Conservation (phyloP, 208 protist genomes). For the Angomonas deanei region DNA sequence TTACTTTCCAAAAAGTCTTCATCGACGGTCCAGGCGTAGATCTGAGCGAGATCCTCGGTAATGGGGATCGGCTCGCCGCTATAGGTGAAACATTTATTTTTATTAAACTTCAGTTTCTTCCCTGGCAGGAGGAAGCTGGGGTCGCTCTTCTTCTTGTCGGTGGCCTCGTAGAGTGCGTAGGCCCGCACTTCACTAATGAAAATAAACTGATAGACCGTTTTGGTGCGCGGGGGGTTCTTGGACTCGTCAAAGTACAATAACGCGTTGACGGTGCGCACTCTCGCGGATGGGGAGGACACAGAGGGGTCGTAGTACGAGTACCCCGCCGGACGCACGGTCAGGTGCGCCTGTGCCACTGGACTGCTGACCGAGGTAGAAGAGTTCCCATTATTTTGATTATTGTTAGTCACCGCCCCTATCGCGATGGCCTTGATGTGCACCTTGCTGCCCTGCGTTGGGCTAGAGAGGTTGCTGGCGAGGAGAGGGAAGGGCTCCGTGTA, state of each 20-base stretch:
- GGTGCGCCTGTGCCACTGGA: constrained; percentile 28
- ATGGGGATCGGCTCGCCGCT: constrained; percentile 41
- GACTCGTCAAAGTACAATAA: constrained; percentile 79
- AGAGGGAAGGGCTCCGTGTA: constrained; percentile 75
- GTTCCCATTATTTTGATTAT: neutral
- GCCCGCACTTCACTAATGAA: constrained; percentile 42
- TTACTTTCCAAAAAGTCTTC: neutral
- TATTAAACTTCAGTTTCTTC: constrained; percentile 55
- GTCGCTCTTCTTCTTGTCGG: neutral
- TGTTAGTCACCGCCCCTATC: constrained; percentile 13
- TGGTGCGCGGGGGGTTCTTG: constrained; percentile 36
- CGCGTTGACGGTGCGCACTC: constrained; percentile 37
- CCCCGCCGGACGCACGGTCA: constrained; percentile 44
- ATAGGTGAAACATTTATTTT: constrained; percentile 32
- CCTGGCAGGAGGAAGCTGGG: neutral
- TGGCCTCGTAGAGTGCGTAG: neutral
- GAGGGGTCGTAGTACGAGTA: constrained; percentile 60
- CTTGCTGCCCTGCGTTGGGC: constrained; percentile 12
- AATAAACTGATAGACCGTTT: constrained; percentile 67
- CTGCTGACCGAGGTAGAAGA: constrained; percentile 16
- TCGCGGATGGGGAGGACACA: constrained; percentile 48
- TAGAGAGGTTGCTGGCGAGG: constrained; percentile 26
- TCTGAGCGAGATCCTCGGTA: constrained; percentile 46
- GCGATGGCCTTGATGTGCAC: constrained; percentile 50
- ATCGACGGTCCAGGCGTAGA: constrained; percentile 75